phyloP scores from a whole-genome alignment of 1,139 yeast genomes.

The Yamadazyma jaroonii region DNA sequence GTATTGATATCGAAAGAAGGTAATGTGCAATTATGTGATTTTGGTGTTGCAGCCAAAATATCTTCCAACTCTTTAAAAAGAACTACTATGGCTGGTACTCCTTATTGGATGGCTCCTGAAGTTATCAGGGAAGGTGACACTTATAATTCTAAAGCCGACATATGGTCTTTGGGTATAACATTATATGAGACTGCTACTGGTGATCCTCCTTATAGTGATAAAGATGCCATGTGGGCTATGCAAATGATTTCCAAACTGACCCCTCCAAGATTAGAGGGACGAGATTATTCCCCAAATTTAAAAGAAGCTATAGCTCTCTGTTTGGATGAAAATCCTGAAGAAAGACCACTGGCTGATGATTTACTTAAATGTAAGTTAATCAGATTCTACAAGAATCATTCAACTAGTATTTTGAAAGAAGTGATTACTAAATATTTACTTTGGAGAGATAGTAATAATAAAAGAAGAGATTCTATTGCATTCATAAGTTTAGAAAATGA shows the following conservation, averaged over 20 bases:
- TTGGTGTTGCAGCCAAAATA: conserved; percentile 96
- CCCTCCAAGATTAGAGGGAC: conserved; percentile 92
- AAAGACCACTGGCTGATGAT: conserved; percentile 86
- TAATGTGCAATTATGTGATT: conserved; percentile 87
- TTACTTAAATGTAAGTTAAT: conserved; percentile 72
- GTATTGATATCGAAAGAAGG: conserved; percentile 89
- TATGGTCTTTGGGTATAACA: conserved; percentile 94
- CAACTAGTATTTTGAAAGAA: conserved; percentile 66
- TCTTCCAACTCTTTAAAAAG: conserved; percentile 76
- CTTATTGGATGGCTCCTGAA: conserved; percentile 99
- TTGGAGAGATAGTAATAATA: conserved; percentile 67
- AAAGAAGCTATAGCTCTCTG: conserved; percentile 92
- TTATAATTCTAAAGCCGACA: conserved; percentile 83
- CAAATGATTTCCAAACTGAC: conserved; percentile 88
- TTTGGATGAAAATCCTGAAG: conserved; percentile 89
- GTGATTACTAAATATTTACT: conserved; percentile 73
- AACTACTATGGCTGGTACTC: conserved; percentile 97
- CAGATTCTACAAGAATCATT: conserved; percentile 53
- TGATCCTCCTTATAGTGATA: conserved; percentile 95
- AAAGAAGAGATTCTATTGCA: conserved; percentile 46
- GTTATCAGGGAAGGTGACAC: conserved; percentile 91
- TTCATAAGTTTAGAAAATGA: conserved; percentile 36
- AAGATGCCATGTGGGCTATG: conserved; percentile 94
- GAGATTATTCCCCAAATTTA: conserved; percentile 69
- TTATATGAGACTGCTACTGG: conserved; percentile 95